Evolutionary conservation across 169 alveolate species (phyloP), one percentile per base, ranked within the genome.

Genomic region (Cryptosporidium sp.): DNA sequence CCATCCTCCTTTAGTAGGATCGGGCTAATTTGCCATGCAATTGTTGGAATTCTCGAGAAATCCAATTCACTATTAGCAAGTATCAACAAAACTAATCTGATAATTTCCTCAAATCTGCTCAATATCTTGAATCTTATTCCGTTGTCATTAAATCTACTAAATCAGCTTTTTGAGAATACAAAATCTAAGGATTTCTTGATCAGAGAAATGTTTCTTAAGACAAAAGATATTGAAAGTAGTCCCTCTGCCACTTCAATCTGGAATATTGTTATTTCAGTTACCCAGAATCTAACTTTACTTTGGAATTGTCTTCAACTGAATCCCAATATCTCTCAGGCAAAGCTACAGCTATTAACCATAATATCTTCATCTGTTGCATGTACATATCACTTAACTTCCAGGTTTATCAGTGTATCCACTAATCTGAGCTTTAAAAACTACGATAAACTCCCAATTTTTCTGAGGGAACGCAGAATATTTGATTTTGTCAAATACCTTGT

Each of bases 401-500:
- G 89, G 37, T 61, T 80, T 43, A 80, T 80, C 6, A 52, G 50
- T 8, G 39, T 80, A 39, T 26, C 73, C 29, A 80, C 89, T 6
- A 8, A 65, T 43, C 21, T 41, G 55, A 65, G 80, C 35, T 65
- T 67, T 23, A 35, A 43, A 33, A 41, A 80, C 67, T 62, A 69
- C 31, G 68, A 59, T 37, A 67, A 80, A 26, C 75, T 80, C 33
- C 89, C 89, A 43, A 8, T 62, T 21, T 61, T 80, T 37, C 9
- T 80, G 37, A 62, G 67, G 39, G 65, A 80, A 37, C 59, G 51
- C 1, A 35, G 16, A 3, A 23, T 80, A 29, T 80, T 59, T 39
- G 89, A 80, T 37, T 80, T 80, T 59, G 50, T 80, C 21, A 41
- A 48, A 26, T 80, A 35, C 43, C 59, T 80, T 8, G 51, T 65